Evolutionary conservation across 805 yeast genomes (phyloP), one percentile per base, ranked within the genome.

Genomic region (Candida chauliodis): DNA sequence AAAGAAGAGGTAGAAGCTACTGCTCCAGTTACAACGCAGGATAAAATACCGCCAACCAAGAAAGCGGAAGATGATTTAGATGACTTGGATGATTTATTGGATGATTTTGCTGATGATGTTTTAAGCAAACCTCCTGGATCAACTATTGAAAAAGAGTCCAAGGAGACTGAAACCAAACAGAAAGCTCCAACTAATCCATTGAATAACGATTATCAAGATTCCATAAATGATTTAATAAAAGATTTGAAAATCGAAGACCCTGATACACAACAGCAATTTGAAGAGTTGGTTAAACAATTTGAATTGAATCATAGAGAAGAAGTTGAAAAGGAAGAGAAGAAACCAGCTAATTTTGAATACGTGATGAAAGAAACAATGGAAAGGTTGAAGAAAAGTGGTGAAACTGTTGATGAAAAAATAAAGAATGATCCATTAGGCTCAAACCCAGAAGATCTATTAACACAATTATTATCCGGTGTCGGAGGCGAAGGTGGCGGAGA

Each of bases 61-160:
- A 28, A 38, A 20, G 35, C 49, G 25, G 70, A 60, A 9, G 73
- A 81, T 41, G 84, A 79, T 37, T 63, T 78, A 36, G 87, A 81
- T 51, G 95, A 86, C 48, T 71, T 86, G 45, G 95, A 86, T 48
- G 95, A 87, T 51, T 69, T 87, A 43, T 68, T 91, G 36, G 96
- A 89, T 53, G 96, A 89, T 45, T 84, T 84, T 55, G 86, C 82
- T 29, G 86, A 81, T 43, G 86, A 79, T 41, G 71, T 81, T 1
- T 64, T 84, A 40, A 74, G 74, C 42, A 70, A 76, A 47, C 81
- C 83, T 2, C 84, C 83, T 1, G 84, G 80, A 3, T 62, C 74
- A 48, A 44, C 40, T 17, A 45, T 42, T 8, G 47, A 42, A 13
- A 29, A 49, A 7, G 45, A 46, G 10, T 17, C 30, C 13, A 14